A percentile compares a stretch with the other conserved stretches of the same genome.
Conservation (phyloP, 345 rosid genomes). For the Ailanthus altissimus region DNA sequence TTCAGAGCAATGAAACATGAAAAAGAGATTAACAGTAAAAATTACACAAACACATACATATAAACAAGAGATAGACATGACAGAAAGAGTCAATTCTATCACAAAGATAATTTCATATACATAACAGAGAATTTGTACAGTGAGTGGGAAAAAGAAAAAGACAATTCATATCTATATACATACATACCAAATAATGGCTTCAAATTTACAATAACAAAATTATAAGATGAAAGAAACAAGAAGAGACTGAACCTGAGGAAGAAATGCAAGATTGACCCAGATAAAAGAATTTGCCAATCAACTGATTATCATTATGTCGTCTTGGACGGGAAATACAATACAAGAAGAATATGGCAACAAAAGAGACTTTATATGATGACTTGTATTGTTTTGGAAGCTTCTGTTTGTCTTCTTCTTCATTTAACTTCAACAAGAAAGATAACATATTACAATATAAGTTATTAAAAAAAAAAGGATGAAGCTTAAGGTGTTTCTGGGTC, state of each 20-base stretch:
- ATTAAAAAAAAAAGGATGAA: background rate
- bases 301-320: background rate
- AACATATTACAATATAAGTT: no score
- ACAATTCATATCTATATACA: background rate
- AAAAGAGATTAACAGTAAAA: slow-evolving; percentile 2
- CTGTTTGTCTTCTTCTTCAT: slow-evolving; percentile 8
- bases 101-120: no score
- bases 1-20: background rate
- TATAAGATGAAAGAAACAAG: slow-evolving; percentile 11
- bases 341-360: background rate
- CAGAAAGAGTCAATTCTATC: background rate
- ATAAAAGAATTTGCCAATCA: background rate
- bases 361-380: background rate
- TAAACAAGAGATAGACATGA: background rate
- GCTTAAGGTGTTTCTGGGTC: background rate
- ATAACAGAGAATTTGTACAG: no score
- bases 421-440: slow-evolving; percentile 6
- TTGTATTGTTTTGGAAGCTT: background rate
- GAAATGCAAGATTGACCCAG: slow-evolving; percentile 17
- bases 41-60: background rate
- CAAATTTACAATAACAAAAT: background rate
- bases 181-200: background rate
- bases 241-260: slow-evolving; percentile 27
- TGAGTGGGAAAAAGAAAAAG: no score
- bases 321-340: slow-evolving; percentile 21